These are phyloP conservation scores for Fusarium scirpi DNA, from an alignment of 2,329 filamentous ascomycete genomes.

Conservation along the genomic window DNA sequence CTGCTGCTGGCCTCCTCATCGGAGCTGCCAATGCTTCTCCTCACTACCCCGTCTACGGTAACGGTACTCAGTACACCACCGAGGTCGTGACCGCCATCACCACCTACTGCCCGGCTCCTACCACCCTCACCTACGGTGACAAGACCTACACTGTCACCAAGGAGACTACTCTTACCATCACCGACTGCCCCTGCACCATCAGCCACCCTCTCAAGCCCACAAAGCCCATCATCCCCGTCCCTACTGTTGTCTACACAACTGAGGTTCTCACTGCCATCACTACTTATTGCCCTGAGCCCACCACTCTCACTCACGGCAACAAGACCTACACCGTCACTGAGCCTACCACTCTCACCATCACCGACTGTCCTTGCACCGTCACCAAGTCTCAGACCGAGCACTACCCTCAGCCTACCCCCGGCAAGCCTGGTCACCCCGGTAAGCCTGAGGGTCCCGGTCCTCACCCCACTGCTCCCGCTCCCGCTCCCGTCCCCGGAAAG, in stretches of 20 bases:
- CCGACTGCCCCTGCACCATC: constrained; percentile 77
- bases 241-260: constrained; percentile 25
- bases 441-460: constrained; percentile 7
- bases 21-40: constrained; percentile 30
- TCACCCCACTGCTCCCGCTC: constrained; percentile 17
- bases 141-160: constrained; percentile 77
- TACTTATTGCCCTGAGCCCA: constrained; percentile 53
- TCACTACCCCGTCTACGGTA: constrained; percentile 15
- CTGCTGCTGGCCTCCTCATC: constrained; percentile 35
- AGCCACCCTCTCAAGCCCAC: constrained; percentile 63
- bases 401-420: constrained; percentile 37
- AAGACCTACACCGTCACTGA: constrained; percentile 37
- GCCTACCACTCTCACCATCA: constrained; percentile 30
- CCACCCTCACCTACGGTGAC: constrained; percentile 71
- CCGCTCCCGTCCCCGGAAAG: constrained; percentile 9
- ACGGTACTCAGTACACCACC: constrained; percentile 64
- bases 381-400: constrained; percentile 44
- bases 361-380: constrained; percentile 34
- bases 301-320: constrained; percentile 50
- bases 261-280: constrained; percentile 49
- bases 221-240: constrained; percentile 26
- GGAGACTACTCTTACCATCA: constrained; percentile 77
- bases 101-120: constrained; percentile 79
- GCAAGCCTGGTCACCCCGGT: constrained; percentile 10
- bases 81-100: constrained; percentile 74